Evolutionary conservation across 164 flowering plant species (phyloP).

Genomic region (Aristolochia contorta): DNA sequence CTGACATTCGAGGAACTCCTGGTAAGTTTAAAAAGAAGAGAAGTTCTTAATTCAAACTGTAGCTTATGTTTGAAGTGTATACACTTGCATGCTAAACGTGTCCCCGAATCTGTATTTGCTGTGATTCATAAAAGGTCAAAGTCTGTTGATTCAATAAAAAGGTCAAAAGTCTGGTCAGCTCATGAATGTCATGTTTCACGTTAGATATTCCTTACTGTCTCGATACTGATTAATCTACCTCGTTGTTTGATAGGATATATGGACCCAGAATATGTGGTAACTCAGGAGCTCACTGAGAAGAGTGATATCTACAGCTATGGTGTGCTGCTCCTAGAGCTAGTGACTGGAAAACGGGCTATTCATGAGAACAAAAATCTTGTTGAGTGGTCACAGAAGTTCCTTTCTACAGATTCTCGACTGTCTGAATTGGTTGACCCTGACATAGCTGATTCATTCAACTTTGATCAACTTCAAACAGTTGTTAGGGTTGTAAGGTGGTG

Average conservation of each 20-base stretch:
- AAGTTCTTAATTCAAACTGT: too few species aligned
- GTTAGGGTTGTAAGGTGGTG: conserved; percentile 74
- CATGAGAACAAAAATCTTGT: conserved; percentile 79
- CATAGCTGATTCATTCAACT: conserved; percentile 48
- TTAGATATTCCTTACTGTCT: background rate
- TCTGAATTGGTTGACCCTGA: conserved; percentile 69
- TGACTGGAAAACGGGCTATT: conserved; percentile 67
- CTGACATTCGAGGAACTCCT: conserved; percentile 94
- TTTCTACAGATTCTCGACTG: conserved; percentile 48
- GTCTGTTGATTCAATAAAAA: too few species aligned
- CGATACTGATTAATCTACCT: background rate
- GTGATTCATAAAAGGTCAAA: too few species aligned
- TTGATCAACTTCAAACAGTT: conserved; percentile 67
- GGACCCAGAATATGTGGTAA: conserved; percentile 92
- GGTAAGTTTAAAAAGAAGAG: conserved; percentile 29
- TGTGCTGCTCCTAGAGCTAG: conserved; percentile 70
- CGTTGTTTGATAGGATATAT: conserved; percentile 62
- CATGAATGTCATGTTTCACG: background rate
- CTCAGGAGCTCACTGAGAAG: conserved; percentile 90
- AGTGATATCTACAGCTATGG: conserved; percentile 97
- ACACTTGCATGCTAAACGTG: too few species aligned
- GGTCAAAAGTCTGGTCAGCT: background rate
- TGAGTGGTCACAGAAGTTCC: conserved; percentile 64
- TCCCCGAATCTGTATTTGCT: too few species aligned
- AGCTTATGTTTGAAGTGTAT: too few species aligned